Evolutionary conservation across 2,329 filamentous ascomycete species (phyloP).

Genomic region (Ophiostoma fasciatum): DNA sequence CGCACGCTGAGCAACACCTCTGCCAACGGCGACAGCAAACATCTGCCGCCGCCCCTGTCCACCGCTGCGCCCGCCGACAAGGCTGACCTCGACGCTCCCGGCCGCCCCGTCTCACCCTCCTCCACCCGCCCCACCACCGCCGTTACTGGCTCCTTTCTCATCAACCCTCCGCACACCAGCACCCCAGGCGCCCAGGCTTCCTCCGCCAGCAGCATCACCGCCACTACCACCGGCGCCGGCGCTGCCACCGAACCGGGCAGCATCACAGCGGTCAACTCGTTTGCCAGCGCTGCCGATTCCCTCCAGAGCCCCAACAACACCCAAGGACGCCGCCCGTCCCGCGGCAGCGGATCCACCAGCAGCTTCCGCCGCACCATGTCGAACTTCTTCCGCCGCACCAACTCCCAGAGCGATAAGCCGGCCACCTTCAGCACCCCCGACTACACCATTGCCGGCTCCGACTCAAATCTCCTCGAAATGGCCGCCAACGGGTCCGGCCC

Average conservation of each 20-base stretch:
- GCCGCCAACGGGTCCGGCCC: conserved; percentile 3
- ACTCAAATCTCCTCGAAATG: conserved; percentile 16
- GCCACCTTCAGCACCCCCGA: conserved; percentile 9
- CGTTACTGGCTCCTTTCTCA: conserved; percentile 9
- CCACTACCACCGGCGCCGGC: not conserved
- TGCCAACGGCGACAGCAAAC: not conserved
- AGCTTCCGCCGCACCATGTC: conserved; percentile 36
- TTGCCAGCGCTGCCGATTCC: conserved; percentile 20
- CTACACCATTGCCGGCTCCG: conserved; percentile 11
- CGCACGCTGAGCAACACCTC: conserved; percentile 1
- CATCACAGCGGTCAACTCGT: conserved; percentile 3
- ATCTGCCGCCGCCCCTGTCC: not conserved
- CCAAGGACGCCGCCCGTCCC: conserved; percentile 24
- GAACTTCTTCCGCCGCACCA: conserved; percentile 30
- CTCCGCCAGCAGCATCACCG: not conserved
- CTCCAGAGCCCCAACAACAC: conserved; percentile 20
- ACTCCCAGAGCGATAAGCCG: conserved; percentile 19
- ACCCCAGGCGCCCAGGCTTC: not conserved
- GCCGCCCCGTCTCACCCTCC: too few relatives aligned
- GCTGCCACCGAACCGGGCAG: too few relatives aligned
- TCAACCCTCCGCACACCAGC: conserved; percentile 1
- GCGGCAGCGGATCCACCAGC: conserved; percentile 23
- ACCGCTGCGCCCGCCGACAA: not conserved
- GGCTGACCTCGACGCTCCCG: not conserved
- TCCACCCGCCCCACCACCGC: conserved; percentile 9